Base-by-base conservation (phyloP, 768 basidiomycete genomes). In the Suillus ampliporus region DNA sequence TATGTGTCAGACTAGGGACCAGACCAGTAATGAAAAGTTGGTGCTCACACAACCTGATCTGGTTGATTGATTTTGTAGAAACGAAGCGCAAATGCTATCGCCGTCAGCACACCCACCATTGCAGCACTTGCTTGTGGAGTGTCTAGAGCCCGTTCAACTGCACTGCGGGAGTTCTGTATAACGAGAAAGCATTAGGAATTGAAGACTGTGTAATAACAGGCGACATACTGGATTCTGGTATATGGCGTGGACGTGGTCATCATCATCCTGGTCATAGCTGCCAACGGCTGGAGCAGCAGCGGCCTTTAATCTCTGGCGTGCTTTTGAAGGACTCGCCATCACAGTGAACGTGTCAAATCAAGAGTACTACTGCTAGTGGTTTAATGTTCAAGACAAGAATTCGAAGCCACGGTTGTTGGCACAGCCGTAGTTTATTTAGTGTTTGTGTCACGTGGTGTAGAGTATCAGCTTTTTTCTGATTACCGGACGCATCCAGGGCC, bases 31-130 rank as follows among this genome's bases (percentile, higher is more conserved):
- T 52, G 23, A 56, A 57, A 35, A 53, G 60, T 37, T 44, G 44
- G 48, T 37, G 83, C 92, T 73, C 77, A 95, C 93, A 96, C 94
- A 65, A 96, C 94, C 80, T 95, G 91, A 82, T 95, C 93, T 48
- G 95, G 95, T 73, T 93, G 89, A 72, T 90, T 93, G 74, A 97
- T 94, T 81, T 96, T 94, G 83, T 92, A 97, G 79, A 96, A 95
- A 38, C 95, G 89, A 65, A 95, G 72, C 21, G 87, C 88, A 74
- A 95, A 93, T 23, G 94, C 91, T 56, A 94, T 74, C 4, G 85
- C 80, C 21, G 94, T 95, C 48, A 94, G 81, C 17, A 82, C 69
- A 50, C 79, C 81, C 48, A 91, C 85, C n/a, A 89, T 81, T 31
- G 83, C 76, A 63, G 82, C 77, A 75, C 89, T 93, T 54, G 85